Percentiles rank a stretch among this genome's conserved stretches.
phyloP scores from a whole-genome alignment of 495 filamentous ascomycete species.

The Aspergillus coremiiformis region DNA sequence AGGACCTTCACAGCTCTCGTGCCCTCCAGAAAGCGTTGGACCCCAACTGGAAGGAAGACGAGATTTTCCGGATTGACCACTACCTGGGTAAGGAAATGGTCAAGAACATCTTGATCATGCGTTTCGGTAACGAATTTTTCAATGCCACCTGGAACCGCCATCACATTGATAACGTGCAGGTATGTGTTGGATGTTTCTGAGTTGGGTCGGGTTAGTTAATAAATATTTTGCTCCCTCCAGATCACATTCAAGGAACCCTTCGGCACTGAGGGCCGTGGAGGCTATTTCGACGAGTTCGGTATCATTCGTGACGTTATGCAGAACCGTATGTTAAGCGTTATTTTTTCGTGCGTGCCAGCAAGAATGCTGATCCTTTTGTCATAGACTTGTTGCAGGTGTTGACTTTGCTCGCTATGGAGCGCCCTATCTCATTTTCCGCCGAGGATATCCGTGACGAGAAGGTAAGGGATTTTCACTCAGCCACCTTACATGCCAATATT shows the following conservation, averaged over 20 bases:
- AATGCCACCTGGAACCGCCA: conserved; percentile 98
- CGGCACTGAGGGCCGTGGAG: conserved; percentile 97
- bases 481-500: not conserved
- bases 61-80: conserved; percentile 99
- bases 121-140: conserved; percentile 99
- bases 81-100: conserved; percentile 99
- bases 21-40: conserved; percentile 92
- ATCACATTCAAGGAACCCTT: conserved; percentile 99
- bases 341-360: not conserved
- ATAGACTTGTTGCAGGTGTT: conserved; percentile 87
- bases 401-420: conserved; percentile 95
- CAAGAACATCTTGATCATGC: conserved; percentile 97
- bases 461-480: conserved; percentile 36
- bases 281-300: conserved; percentile 99
- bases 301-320: conserved; percentile 99
- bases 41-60: conserved; percentile 98
- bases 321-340: conserved; percentile 50
- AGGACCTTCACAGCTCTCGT: conserved; percentile 88
- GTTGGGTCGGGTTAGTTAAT: conserved; percentile 1
- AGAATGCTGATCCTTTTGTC: conserved; percentile 16
- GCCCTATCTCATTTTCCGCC: conserved; percentile 94
- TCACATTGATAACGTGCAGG: conserved; percentile 94
- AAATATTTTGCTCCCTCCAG: conserved; percentile 24
- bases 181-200: conserved; percentile 13
- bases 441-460: conserved; percentile 99